phyloP scores from a whole-genome alignment of 1,139 yeast genomes.

The Wickerhamomyces sp. region DNA sequence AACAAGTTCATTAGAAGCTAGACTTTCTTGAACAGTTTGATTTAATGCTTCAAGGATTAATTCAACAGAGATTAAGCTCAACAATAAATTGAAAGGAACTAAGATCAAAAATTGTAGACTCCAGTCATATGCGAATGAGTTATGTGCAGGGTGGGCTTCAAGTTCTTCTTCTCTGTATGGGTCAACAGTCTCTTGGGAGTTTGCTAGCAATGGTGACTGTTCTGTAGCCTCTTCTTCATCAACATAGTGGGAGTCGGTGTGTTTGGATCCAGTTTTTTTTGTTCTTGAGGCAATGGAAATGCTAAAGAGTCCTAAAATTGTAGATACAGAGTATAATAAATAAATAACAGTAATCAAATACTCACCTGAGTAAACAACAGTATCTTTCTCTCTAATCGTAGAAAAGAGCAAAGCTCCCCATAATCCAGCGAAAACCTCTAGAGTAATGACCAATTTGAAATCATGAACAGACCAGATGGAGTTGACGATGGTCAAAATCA shows the following conservation, averaged over 20 bases:
- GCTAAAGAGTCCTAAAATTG: constrained; percentile 47
- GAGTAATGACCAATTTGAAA: constrained; percentile 62
- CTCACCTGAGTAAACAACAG: no score
- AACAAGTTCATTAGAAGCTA: constrained; percentile 40
- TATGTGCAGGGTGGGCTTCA: constrained; percentile 23
- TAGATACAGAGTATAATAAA: constrained; percentile 44
- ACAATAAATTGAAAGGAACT: constrained; percentile 58
- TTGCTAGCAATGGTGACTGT: constrained; percentile 24
- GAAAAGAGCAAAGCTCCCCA: constrained; percentile 53
- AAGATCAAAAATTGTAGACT: constrained; percentile 61
- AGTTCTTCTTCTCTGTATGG: constrained; percentile 7
- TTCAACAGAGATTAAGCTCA: constrained; percentile 43
- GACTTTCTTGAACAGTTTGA: constrained; percentile 68
- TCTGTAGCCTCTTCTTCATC: constrained; percentile 13
- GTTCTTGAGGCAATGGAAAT: constrained; percentile 16
- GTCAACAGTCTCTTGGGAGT: constrained; percentile 8
- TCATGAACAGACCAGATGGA: constrained; percentile 56
- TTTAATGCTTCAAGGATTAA: constrained; percentile 57
- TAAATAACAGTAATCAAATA: constrained; percentile 41
- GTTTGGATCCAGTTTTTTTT: no score
- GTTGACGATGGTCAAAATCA: constrained; percentile 48
- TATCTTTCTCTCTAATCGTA: constrained; percentile 36
- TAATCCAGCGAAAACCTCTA: constrained; percentile 48
- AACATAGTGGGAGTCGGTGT: no score
- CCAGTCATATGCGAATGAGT: constrained; percentile 72